phyloP scores from a whole-genome alignment of 805 yeast genomes.

The Candida palmyrensis region DNA sequence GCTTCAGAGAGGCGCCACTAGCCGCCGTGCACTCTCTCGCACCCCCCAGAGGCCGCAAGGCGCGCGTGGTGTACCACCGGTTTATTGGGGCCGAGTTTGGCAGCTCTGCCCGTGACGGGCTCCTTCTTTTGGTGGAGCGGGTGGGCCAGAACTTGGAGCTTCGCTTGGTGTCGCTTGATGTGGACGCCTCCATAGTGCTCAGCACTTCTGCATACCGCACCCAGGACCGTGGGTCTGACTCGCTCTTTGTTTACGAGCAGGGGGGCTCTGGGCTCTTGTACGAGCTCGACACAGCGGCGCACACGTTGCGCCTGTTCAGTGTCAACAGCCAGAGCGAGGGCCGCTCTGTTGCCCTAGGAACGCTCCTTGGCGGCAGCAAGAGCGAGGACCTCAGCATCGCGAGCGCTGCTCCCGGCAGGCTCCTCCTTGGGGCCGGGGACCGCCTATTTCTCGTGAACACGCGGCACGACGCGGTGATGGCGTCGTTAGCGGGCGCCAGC shows the following conservation, averaged over 20 bases:
- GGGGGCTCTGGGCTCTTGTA: conserved; percentile 13
- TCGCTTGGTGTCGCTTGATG: conserved; percentile 3
- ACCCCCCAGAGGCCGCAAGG: too few species aligned
- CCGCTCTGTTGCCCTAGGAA: conserved; percentile 15
- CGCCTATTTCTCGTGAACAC: conserved; percentile 41
- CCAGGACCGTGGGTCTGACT: conserved; percentile 6
- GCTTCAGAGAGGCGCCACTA: not conserved
- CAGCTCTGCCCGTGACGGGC: conserved; percentile 1
- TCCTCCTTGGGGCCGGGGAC: conserved; percentile 37
- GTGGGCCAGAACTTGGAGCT: conserved; percentile 3
- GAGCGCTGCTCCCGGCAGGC: conserved; percentile 41
- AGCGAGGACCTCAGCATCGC: conserved; percentile 21
- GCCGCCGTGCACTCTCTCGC: conserved; percentile 1
- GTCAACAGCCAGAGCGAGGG: conserved; percentile 23
- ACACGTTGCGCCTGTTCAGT: conserved; percentile 10
- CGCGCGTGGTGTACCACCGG: conserved; percentile 1
- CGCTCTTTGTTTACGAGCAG: conserved; percentile 17
- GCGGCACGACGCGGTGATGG: conserved; percentile 37
- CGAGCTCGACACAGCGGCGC: not conserved
- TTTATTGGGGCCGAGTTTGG: not conserved
- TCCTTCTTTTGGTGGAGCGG: conserved; percentile 2
- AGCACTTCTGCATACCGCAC: conserved; percentile 1
- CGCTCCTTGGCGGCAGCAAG: conserved; percentile 9
- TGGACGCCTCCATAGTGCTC: conserved; percentile 1
- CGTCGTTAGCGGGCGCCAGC: conserved; percentile 15